Evolutionary conservation across 116 monocot genomes (phyloP).

Genomic region (Dioscorea cayenensis): DNA sequence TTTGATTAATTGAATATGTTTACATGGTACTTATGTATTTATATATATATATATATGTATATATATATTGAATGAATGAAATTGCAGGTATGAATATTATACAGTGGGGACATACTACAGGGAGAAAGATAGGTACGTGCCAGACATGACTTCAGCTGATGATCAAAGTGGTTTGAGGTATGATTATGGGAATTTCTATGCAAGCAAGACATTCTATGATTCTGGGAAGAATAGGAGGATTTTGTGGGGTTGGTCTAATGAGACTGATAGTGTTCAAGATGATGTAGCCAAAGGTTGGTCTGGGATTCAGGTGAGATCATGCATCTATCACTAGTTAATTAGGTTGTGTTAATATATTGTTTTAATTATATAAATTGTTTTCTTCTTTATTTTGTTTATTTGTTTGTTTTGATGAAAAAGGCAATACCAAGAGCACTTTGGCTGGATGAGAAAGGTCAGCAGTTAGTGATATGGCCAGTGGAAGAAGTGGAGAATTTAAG

Average conservation of each 20-base stretch:
- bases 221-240: conserved; percentile 33
- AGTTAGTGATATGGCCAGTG: conserved; percentile 75
- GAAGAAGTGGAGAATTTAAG: conserved; percentile 62
- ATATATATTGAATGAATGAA: too few species aligned
- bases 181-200: conserved; percentile 63
- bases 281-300: conserved; percentile 58
- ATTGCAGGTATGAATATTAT: conserved; percentile 29
- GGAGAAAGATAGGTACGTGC: conserved; percentile 26
- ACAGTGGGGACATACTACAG: conserved; percentile 32
- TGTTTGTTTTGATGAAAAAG: conserved; percentile 16
- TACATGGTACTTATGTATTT: too few species aligned
- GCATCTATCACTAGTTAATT: too few species aligned
- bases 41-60: too few species aligned
- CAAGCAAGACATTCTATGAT: conserved; percentile 65
- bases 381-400: too few species aligned
- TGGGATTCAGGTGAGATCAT: conserved; percentile 49
- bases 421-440: conserved; percentile 55
- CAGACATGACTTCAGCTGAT: conserved; percentile 22
- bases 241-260: conserved; percentile 58
- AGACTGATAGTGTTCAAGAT: conserved; percentile 30
- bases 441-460: conserved; percentile 37
- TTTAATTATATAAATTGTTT: neutral
- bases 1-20: too few species aligned
- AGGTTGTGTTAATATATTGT: neutral
- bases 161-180: conserved; percentile 27